A percentile compares a stretch with the other conserved stretches of the same genome.
Evolutionary conservation across 176 grass and related monocot species (phyloP).

Genomic region (Juncus effusus): DNA sequence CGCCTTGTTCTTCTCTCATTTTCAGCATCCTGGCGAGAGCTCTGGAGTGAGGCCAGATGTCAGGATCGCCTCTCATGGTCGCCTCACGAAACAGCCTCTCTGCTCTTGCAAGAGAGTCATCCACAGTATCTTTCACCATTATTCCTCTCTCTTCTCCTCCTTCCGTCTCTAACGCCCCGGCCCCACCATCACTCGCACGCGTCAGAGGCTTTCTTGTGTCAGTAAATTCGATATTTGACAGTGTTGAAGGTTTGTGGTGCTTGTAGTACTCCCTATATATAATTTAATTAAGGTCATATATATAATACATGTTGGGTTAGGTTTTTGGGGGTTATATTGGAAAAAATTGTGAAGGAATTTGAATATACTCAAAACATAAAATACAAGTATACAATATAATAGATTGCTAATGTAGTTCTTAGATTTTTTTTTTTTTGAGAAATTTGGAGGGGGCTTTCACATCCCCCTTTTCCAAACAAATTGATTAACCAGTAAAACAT

Average conservation of each 20-base stretch:
- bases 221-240: slow-evolving; percentile 57
- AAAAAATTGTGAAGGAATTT: no score
- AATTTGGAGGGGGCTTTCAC: no score
- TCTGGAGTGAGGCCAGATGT: slow-evolving; percentile 58
- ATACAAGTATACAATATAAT: no score
- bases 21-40: slow-evolving; percentile 53
- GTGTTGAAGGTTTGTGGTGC: slow-evolving; percentile 72
- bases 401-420: no score
- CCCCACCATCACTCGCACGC: slow-evolving; percentile 34
- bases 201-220: slow-evolving; percentile 71
- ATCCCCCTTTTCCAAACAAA: no score
- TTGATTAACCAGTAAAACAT: no score
- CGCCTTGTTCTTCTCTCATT: neutral
- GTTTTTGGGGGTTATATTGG: no score
- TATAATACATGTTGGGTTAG: no score
- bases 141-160: slow-evolving; percentile 4
- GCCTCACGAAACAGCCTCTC: slow-evolving; percentile 59
- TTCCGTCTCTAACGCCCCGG: slow-evolving; percentile 4
- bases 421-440: no score
- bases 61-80: slow-evolving; percentile 36
- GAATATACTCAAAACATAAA: no score
- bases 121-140: slow-evolving; percentile 54
- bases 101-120: slow-evolving; percentile 48
- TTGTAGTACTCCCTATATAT: slow-evolving; percentile 47
- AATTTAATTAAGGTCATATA: no score